These are phyloP conservation scores for Acacia crassicarpa DNA, from an alignment of 306 rosid species.

Conservation along the genomic window DNA sequence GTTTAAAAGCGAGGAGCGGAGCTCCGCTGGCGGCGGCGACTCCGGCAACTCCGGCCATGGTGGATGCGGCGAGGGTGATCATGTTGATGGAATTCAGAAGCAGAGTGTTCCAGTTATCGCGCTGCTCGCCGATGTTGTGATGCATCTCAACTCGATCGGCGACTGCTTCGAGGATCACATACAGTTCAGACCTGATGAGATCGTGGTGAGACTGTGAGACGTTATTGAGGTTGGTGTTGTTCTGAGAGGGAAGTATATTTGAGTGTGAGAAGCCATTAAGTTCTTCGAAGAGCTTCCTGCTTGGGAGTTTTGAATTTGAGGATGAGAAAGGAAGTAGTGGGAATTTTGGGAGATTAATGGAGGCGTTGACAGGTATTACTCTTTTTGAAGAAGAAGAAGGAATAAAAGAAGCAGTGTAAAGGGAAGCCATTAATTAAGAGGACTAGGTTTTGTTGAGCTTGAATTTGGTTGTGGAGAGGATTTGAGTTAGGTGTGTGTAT, in stretches of 20 bases:
- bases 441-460: background rate
- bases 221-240: background rate
- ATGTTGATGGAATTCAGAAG: conserved; percentile 73
- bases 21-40: conserved; percentile 28
- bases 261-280: conserved; percentile 42
- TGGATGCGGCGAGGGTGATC: conserved; percentile 73
- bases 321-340: conserved; percentile 22
- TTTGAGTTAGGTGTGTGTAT: background rate
- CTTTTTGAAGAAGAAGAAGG: conserved; percentile 25
- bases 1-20: conserved; percentile 48
- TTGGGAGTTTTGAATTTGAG: conserved; percentile 31
- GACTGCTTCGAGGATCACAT: conserved; percentile 60
- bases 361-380: conserved; percentile 29
- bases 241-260: background rate
- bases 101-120: conserved; percentile 80
- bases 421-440: conserved; percentile 57
- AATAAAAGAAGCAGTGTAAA: conserved; percentile 41
- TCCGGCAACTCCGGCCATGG: conserved; percentile 56
- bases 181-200: conserved; percentile 38
- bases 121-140: conserved; percentile 60
- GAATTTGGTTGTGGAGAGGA: background rate
- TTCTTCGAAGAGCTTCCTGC: conserved; percentile 41
- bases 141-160: conserved; percentile 80
- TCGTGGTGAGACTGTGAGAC: background rate
- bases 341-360: conserved; percentile 54